Percentiles rank a stretch among this genome's conserved stretches.
Evolutionary conservation across 2,329 filamentous ascomycete genomes (phyloP).

Genomic region (Ceratocystiopsis minuta): DNA sequence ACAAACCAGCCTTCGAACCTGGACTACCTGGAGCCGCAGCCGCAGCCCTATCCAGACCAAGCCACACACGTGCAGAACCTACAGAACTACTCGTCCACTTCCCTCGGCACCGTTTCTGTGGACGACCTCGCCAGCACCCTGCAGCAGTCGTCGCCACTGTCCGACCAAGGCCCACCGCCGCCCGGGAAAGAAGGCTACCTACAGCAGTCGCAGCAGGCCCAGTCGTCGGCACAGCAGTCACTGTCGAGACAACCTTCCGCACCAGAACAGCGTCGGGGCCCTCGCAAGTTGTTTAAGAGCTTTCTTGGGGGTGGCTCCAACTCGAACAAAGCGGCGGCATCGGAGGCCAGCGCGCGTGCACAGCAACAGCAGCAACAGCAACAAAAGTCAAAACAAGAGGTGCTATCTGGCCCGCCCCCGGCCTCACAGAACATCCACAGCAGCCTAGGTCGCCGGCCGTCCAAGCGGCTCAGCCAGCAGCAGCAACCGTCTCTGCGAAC

Average conservation of each 20-base stretch:
- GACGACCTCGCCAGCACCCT: conserved; percentile 22
- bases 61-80: conserved; percentile 14
- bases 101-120: conserved; percentile 17
- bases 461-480: conserved; percentile 36
- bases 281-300: conserved; percentile 35
- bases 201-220: conserved; percentile 12
- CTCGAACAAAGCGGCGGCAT: conserved; percentile 12
- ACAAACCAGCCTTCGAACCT: conserved; percentile 7
- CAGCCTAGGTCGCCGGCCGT: conserved; percentile 33
- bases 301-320: conserved; percentile 27
- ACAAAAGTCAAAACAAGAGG: too few species aligned
- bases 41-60: conserved; percentile 26
- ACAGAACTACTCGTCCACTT: conserved; percentile 18
- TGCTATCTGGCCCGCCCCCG: background rate
- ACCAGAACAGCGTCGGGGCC: conserved; percentile 28
- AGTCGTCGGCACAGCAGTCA: conserved; percentile 11
- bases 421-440: conserved; percentile 26
- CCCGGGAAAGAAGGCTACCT: conserved; percentile 8
- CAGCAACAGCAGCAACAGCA: conserved; percentile 10
- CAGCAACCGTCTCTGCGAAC: conserved; percentile 24
- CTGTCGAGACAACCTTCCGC: conserved; percentile 6
- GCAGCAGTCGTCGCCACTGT: conserved; percentile 12
- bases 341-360: conserved; percentile 11
- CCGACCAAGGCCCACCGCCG: conserved; percentile 9
- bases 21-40: conserved; percentile 33